These are phyloP conservation scores for Phytophthora colocasiae DNA, from an alignment of 352 stramenopile species.

Conservation along the genomic window DNA sequence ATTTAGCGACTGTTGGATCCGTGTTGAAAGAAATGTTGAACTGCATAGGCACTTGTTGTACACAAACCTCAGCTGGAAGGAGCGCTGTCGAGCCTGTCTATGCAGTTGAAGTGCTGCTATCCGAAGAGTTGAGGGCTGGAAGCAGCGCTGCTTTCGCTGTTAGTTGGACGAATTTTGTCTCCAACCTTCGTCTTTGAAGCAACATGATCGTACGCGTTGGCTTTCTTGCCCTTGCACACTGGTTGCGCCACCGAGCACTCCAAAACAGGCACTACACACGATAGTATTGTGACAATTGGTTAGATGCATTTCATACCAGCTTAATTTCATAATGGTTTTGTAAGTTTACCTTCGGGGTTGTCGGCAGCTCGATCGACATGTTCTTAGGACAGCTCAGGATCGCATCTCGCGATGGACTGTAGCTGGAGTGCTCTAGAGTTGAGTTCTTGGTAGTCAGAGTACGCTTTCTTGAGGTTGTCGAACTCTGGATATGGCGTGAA, in stretches of 20 bases:
- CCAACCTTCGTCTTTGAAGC: constrained; percentile 27
- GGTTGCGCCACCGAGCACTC: constrained; percentile 56
- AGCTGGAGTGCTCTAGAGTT: constrained; percentile 50
- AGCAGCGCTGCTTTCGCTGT: constrained; percentile 24
- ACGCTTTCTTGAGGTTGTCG: constrained; percentile 74
- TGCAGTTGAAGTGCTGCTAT: constrained; percentile 7
- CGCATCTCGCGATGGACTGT: constrained; percentile 36
- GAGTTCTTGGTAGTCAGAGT: constrained; percentile 69
- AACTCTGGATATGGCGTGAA: constrained; percentile 82
- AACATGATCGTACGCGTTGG: constrained; percentile 56
- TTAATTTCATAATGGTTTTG: too few relatives aligned
- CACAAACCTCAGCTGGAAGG: background rate
- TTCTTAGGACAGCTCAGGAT: constrained; percentile 51
- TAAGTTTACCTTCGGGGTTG: constrained; percentile 33
- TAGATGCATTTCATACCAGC: too few relatives aligned
- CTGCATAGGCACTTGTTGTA: too few relatives aligned
- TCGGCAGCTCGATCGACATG: constrained; percentile 37
- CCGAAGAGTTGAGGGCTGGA: constrained; percentile 19
- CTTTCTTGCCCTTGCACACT: constrained; percentile 61
- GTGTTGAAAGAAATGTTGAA: too few relatives aligned
- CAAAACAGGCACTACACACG: background rate
- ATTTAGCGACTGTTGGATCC: too few relatives aligned
- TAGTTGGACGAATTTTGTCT: constrained; percentile 35
- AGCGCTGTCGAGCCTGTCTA: background rate
- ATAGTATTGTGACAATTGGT: background rate